phyloP scores from a whole-genome alignment of 192 early-diverging fungal species.

The Lunasporangiospora selenospora region DNA sequence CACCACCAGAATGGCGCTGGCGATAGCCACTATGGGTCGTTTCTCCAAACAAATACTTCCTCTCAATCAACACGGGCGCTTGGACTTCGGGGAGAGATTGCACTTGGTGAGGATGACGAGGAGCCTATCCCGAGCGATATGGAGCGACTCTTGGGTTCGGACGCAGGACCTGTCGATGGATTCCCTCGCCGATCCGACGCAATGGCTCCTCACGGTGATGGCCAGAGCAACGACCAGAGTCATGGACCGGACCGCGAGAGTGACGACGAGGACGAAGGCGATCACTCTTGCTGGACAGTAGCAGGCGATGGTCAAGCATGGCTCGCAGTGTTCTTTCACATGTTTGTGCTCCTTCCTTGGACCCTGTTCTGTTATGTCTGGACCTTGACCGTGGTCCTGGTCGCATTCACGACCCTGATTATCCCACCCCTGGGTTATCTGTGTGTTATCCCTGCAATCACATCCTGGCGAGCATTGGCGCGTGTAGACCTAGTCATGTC shows the following conservation, averaged over 20 bases:
- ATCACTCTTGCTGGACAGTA: slow-evolving; percentile 22
- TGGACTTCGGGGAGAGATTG: slow-evolving; percentile 21
- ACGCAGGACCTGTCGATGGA: background rate
- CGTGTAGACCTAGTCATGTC: slow-evolving; percentile 30
- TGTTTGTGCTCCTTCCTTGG: slow-evolving; percentile 31
- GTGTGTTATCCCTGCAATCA: slow-evolving; percentile 17
- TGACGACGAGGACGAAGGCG: slow-evolving; percentile 7
- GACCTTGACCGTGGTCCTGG: slow-evolving; percentile 2
- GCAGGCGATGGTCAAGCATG: slow-evolving; percentile 27
- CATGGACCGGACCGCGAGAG: too few species aligned
- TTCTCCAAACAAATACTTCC: too few species aligned
- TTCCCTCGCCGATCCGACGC: too few species aligned
- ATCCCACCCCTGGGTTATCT: slow-evolving; percentile 36
- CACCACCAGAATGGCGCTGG: too few species aligned
- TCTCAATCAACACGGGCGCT: too few species aligned
- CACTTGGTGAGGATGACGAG: slow-evolving; percentile 7
- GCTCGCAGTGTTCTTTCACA: slow-evolving; percentile 6
- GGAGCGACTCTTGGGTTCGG: slow-evolving; percentile 13
- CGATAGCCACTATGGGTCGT: too few species aligned
- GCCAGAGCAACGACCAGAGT: too few species aligned
- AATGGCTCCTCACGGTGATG: background rate
- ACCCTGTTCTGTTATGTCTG: slow-evolving; percentile 32
- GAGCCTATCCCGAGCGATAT: slow-evolving; percentile 9
- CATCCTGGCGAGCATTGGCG: slow-evolving; percentile 25
- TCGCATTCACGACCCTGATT: slow-evolving; percentile 11